phyloP scores from a whole-genome alignment of 495 filamentous ascomycete genomes.

The Hyaloscypha hepaticicola region DNA sequence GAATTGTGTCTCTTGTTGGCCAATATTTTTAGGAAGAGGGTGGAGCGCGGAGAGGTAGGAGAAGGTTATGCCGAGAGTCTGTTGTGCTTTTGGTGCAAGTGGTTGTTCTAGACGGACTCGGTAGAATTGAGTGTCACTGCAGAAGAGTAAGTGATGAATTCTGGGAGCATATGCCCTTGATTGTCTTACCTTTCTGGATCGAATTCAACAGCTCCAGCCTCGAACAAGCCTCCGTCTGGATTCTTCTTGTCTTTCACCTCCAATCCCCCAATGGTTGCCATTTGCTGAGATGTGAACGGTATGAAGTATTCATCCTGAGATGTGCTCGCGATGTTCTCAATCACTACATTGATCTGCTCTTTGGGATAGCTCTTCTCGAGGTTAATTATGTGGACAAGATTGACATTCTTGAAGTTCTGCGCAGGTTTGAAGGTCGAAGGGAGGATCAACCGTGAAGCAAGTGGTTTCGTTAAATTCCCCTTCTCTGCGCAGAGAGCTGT shows the following conservation, averaged over 20 bases:
- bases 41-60: constrained; percentile 68
- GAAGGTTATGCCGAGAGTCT: constrained; percentile 85
- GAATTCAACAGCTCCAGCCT: constrained; percentile 63
- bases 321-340: constrained; percentile 76
- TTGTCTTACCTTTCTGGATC: constrained; percentile 40
- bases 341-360: constrained; percentile 87
- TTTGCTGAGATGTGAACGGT: constrained; percentile 72
- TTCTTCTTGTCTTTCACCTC: constrained; percentile 92
- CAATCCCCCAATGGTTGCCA: constrained; percentile 75
- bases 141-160: constrained; percentile 22
- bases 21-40: constrained; percentile 78
- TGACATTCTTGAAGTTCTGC: constrained; percentile 86
- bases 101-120: constrained; percentile 72
- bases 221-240: constrained; percentile 61
- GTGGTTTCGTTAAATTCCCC: constrained; percentile 36
- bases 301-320: constrained; percentile 88
- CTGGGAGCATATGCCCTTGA: constrained; percentile 6
- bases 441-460: constrained; percentile 47
- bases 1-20: constrained; percentile 81
- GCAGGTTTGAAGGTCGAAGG: constrained; percentile 78
- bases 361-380: constrained; percentile 87
- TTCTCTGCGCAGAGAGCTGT: constrained; percentile 32
- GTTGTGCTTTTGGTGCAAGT: constrained; percentile 70
- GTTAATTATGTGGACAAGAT: constrained; percentile 86
- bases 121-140: constrained; percentile 79